Evolutionary conservation across 208 protist genomes (phyloP).

Genomic region (Trypanosoma platydactyli): DNA sequence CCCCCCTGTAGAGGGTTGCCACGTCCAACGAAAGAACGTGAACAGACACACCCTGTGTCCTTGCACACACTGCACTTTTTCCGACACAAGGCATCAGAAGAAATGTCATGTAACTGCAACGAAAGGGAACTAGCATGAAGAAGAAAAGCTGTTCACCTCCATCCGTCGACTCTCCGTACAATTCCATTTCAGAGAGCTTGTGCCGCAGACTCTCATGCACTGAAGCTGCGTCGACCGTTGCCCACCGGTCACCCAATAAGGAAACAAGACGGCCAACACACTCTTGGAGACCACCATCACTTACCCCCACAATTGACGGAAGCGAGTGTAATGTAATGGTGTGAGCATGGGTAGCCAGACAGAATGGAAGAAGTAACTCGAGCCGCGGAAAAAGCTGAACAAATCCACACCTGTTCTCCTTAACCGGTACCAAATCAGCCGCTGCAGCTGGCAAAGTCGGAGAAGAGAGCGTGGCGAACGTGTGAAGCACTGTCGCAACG

Average conservation of each 20-base stretch:
- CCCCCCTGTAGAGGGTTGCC: constrained; percentile 57
- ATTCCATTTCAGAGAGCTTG: constrained; percentile 10
- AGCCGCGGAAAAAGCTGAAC: constrained; percentile 38
- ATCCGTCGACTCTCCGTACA: neutral
- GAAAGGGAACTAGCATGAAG: constrained; percentile 7
- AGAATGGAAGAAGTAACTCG: constrained; percentile 58
- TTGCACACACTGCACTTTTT: neutral
- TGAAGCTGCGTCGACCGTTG: constrained; percentile 29
- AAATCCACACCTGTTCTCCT: constrained; percentile 27
- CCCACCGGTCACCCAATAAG: constrained; percentile 45
- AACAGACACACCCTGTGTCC: constrained; percentile 33
- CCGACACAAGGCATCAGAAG: constrained; percentile 18
- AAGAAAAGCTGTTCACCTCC: constrained; percentile 12
- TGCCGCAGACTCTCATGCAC: constrained; percentile 14
- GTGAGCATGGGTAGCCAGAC: constrained; percentile 41
- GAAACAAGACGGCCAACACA: constrained; percentile 44
- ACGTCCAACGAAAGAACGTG: constrained; percentile 48
- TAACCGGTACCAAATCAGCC: constrained; percentile 8
- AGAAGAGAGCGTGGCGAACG: constrained; percentile 53
- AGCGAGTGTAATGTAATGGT: constrained; percentile 46
- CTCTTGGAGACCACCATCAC: constrained; percentile 43
- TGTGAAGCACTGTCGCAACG: constrained; percentile 67
- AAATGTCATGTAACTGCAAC: constrained; percentile 20
- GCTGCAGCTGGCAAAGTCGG: constrained; percentile 9
- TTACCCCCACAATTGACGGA: constrained; percentile 41